Base-by-base conservation (phyloP, 2,329 filamentous ascomycete species). In the Fusarium staphyleae region DNA sequence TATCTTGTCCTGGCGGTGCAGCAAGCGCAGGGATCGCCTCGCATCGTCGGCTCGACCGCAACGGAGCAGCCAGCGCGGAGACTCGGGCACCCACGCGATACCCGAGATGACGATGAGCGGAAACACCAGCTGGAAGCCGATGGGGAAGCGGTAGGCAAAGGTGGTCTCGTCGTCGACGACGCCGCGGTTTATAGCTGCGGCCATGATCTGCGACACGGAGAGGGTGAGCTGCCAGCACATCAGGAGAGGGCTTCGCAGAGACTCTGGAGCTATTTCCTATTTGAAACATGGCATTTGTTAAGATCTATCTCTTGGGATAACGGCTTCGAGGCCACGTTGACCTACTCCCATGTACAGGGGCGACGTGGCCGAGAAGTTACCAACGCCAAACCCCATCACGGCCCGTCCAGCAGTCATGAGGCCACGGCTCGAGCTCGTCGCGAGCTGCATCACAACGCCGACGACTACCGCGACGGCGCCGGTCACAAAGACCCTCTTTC, bases 1-100 rank as follows among this genome's bases (percentile, higher is more conserved):
- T 37, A 75, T 73, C 28, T 69, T 68, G 5, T 73, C 69, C 4
- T 70, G 73, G 15, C 70, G 69, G 60, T 82, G 78, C 13, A 83
- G 69, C 1, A 72, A 67, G 22, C 73, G 70, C 28, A 81, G 65
- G 9, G 78, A 70, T 4, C 67, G 70, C 65, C 13, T 73, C 69
- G 68, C 66, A 12, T 78, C 74, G 2, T 78, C 72, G n/a, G 62
- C 48, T 3, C 72, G 68, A 36, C 73, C 74, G 67, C 75, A 69
- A 22, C 75, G 70, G 14, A 80, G 58, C 2, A 69, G 41, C 68
- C 68, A 70, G 2, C 66, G 62, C 1, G 68, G 68, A 1, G 68
- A 70, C 33, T 70, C 68, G 32, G 66, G 66, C 14, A 70, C 47
- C 60, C 63, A 70, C 12, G 34, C 35, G 6, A 69, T 52, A 3